Evolutionary conservation across 2,329 filamentous ascomycete species (phyloP).

Genomic region (Ambrosiella beaveri): DNA sequence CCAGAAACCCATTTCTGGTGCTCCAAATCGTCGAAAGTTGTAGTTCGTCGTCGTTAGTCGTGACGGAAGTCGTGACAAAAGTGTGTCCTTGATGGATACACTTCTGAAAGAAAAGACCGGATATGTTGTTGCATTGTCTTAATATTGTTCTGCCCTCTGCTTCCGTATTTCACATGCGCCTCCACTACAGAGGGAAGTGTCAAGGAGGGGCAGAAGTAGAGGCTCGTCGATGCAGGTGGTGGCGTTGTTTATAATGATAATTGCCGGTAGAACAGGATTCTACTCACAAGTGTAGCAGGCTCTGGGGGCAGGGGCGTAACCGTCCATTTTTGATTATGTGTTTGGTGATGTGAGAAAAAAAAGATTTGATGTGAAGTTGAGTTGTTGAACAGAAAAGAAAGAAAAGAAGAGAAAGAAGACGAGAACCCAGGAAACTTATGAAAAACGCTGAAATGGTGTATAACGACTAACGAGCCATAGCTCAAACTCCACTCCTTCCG

Average conservation of each 20-base stretch:
- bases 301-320: conserved; percentile 22
- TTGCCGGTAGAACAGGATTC: conserved; percentile 11
- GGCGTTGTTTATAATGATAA: background rate
- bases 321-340: conserved; percentile 24
- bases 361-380: background rate
- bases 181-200: background rate
- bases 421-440: conserved; percentile 2
- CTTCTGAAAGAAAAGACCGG: no score
- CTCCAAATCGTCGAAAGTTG: background rate
- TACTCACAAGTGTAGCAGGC: conserved; percentile 36
- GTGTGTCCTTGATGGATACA: background rate
- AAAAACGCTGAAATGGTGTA: conserved; percentile 10
- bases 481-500: background rate
- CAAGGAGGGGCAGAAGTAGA: background rate
- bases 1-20: conserved; percentile 5
- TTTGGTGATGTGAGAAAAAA: background rate
- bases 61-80: background rate
- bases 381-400: conserved; percentile 5
- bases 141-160: no score
- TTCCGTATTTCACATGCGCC: no score
- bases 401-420: conserved; percentile 7
- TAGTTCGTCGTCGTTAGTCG: background rate
- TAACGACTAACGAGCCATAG: conserved; percentile 6
- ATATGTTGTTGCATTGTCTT: no score
- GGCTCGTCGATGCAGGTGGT: background rate